These are phyloP conservation scores for Amylostereum chailletii DNA, from an alignment of 1,284 basidiomycete species.

Conservation along the genomic window DNA sequence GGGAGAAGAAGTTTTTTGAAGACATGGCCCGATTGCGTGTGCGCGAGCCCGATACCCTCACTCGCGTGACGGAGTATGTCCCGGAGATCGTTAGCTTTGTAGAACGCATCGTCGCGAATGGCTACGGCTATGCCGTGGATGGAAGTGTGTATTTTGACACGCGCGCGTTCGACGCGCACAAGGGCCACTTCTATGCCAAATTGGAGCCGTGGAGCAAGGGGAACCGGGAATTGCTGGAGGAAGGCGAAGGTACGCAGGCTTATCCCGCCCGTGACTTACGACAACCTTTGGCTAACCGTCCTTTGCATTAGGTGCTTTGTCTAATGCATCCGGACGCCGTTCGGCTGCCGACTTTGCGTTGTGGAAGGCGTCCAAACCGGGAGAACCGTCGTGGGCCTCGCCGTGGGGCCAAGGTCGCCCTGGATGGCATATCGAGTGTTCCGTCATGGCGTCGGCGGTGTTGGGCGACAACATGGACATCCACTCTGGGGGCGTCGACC, in stretches of 20 bases:
- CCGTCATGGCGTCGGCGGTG: constrained; percentile 94
- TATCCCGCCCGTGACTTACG: not conserved
- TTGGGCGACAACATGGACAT: constrained; percentile 95
- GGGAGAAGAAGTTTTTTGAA: constrained; percentile 88
- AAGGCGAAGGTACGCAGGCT: constrained; percentile 73
- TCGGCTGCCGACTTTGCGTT: constrained; percentile 88
- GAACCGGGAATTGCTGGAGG: constrained; percentile 84
- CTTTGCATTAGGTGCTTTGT: constrained; percentile 46
- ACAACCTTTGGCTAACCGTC: constrained; percentile 4
- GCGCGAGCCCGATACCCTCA: constrained; percentile 83
- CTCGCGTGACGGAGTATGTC: constrained; percentile 95
- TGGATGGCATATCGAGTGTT: constrained; percentile 99
- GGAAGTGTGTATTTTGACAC: constrained; percentile 98
- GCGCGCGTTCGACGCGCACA: constrained; percentile 71
- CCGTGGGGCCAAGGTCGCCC: constrained; percentile 97
- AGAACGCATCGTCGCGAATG: constrained; percentile 79
- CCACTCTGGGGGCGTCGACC: constrained; percentile 94
- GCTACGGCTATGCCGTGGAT: constrained; percentile 84
- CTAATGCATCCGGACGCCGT: constrained; percentile 50
- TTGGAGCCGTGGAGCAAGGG: constrained; percentile 94
- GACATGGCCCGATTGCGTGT: constrained; percentile 90
- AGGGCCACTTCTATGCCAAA: constrained; percentile 84
- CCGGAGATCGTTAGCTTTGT: constrained; percentile 93
- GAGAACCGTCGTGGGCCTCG: constrained; percentile 97
- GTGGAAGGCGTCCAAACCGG: constrained; percentile 96